Evolutionary conservation across 2,329 filamentous ascomycete species (phyloP), one percentile per base, ranked within the genome.

Genomic region (Alternaria novae-zelandiae): DNA sequence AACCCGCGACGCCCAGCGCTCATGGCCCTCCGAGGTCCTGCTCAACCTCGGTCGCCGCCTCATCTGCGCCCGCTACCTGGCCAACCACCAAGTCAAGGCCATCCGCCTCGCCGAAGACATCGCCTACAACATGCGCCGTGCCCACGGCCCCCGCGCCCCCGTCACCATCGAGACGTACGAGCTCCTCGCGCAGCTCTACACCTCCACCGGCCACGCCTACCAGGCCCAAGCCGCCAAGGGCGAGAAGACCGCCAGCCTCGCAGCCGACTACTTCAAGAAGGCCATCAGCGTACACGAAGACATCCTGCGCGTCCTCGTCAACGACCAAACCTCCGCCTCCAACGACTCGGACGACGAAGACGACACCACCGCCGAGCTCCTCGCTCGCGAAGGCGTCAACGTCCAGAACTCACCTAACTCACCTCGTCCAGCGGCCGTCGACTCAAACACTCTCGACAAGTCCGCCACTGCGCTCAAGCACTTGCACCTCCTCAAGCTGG

Each of bases 51-150:
- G 85, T n/a, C 83, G 83, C 45, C 81, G 83, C 12, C 83, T 87
- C 53, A 84, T 87, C 54, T 82, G 83, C 70, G 84, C 84, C 2
- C 84, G 84, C 53, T 86, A 85, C 77, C 82, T 84, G 45, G 81
- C 83, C 30, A 82, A 82, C 44, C 77, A 82, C 49, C 80, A 82
- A 47, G 76, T 82, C 64, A 76, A 76, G 21, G 75, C 75, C 6
- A 76, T 78, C 54, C 70, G 71, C 11, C 82, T 87, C 2, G 83
- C 82, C 73, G 85, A 85, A 69, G 83, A 85, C 70, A 86, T 87
- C 60, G 83, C 83, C 43, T 87, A 87, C 79, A 87, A 87, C 70
- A 79, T 86, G 65, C 83, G 83, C 11, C 83, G 85, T 21, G 84
- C 85, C 6, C 84, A 85, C 74, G 85, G 85, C 5, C 80, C 81